A percentile compares a stretch with the other conserved stretches of the same genome.
Evolutionary conservation across 805 yeast species (phyloP).

Genomic region (Wickerhamomyces bovis): DNA sequence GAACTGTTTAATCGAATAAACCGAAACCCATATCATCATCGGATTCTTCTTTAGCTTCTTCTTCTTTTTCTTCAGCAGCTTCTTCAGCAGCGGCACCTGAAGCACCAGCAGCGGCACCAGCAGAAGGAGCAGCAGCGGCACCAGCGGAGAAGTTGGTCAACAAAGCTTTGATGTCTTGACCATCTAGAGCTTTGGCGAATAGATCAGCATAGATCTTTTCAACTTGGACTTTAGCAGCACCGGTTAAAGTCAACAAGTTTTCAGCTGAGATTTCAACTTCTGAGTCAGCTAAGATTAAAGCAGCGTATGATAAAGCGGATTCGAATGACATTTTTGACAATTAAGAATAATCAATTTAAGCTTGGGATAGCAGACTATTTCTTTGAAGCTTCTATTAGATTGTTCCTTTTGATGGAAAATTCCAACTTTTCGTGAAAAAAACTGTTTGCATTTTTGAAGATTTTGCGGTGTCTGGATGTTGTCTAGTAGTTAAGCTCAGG

Average conservation of each 20-base stretch:
- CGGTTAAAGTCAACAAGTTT: slow-evolving; percentile 70
- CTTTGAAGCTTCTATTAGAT: slow-evolving; percentile 12
- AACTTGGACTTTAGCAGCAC: slow-evolving; percentile 79
- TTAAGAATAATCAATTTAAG: slow-evolving; percentile 28
- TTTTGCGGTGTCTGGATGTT: slow-evolving; percentile 1
- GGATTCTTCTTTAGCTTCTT: slow-evolving; percentile 44
- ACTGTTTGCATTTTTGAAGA: background rate
- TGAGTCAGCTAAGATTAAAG: slow-evolving; percentile 89
- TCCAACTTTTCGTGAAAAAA: background rate
- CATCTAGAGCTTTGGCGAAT: slow-evolving; percentile 82
- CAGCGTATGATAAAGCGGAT: slow-evolving; percentile 87
- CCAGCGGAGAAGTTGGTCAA: slow-evolving; percentile 64
- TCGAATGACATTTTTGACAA: slow-evolving; percentile 54
- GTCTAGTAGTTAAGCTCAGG: background rate
- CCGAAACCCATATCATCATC: slow-evolving; percentile 92
- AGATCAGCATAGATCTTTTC: slow-evolving; percentile 84
- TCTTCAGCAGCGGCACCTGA: slow-evolving; percentile 60
- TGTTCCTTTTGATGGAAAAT: background rate
- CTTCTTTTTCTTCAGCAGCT: slow-evolving; percentile 53
- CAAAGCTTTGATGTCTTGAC: slow-evolving; percentile 78
- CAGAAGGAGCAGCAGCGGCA: slow-evolving; percentile 69
- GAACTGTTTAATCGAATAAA: slow-evolving; percentile 72
- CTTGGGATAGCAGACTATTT: slow-evolving; percentile 27
- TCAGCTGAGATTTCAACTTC: slow-evolving; percentile 82
- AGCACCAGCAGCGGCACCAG: slow-evolving; percentile 57